Conservation (phyloP, 2,329 filamentous ascomycete species). For the Talaromyces sp. region DNA sequence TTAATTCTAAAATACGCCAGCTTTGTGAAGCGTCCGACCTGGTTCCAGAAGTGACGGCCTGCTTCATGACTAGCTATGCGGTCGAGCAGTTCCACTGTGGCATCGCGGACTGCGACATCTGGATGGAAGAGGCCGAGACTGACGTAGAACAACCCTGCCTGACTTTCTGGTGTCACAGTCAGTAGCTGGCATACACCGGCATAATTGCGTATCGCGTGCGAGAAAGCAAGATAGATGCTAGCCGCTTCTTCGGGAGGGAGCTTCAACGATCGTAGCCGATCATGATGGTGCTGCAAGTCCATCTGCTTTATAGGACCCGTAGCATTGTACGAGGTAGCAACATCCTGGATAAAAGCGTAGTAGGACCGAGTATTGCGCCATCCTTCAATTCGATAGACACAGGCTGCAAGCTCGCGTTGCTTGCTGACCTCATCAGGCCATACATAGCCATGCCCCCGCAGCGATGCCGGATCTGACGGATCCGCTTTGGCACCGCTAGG, state of each 20-base stretch:
- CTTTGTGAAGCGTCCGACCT: constrained; percentile 82
- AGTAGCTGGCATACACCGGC: constrained; percentile 82
- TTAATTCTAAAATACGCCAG: constrained; percentile 77
- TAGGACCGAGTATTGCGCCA: constrained; percentile 96
- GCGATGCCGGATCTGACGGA: constrained; percentile 47
- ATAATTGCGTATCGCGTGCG: constrained; percentile 71
- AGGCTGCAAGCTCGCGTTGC: constrained; percentile 81
- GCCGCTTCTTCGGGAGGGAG: constrained; percentile 71
- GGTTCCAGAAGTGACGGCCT: constrained; percentile 87
- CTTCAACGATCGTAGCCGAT: constrained; percentile 79
- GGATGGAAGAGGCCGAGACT: constrained; percentile 90
- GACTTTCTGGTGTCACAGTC: constrained; percentile 76
- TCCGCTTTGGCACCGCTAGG: constrained; percentile 39
- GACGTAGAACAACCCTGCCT: constrained; percentile 86
- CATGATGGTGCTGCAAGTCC: constrained; percentile 88
- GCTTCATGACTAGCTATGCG: constrained; percentile 82
- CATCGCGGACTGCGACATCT: constrained; percentile 70
- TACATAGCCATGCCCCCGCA: constrained; percentile 86
- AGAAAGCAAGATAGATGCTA: constrained; percentile 79
- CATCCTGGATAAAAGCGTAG: constrained; percentile 83
- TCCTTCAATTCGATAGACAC: constrained; percentile 88
- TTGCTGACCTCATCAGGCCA: constrained; percentile 82
- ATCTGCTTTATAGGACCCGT: constrained; percentile 40
- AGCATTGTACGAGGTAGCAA: constrained; percentile 39
- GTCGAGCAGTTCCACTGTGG: constrained; percentile 75